Conservation (phyloP, 345 rosid species). For the Gossypium herbaceum region DNA sequence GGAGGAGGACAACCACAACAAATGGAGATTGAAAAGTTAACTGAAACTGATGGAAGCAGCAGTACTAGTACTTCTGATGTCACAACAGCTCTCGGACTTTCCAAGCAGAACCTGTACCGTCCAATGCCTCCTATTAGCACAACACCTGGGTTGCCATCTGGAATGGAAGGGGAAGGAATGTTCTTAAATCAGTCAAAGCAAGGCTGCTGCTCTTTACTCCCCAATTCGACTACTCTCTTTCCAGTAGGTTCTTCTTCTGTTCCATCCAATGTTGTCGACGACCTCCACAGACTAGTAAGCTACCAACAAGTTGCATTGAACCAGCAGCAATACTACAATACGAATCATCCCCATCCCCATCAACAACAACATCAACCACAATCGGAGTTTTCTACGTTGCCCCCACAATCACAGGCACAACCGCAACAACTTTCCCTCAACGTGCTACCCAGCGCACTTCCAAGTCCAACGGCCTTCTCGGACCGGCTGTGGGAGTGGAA, state of each 20-base stretch:
- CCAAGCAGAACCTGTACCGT: conserved; percentile 44
- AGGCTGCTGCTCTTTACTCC: conserved; percentile 18
- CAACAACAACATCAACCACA: conserved; percentile 18
- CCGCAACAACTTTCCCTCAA: conserved; percentile 39
- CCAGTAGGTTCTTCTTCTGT: conserved; percentile 19
- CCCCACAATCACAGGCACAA: conserved; percentile 30
- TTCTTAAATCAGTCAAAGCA: conserved; percentile 22
- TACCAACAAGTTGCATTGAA: conserved; percentile 44
- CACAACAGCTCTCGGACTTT: conserved; percentile 56
- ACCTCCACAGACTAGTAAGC: conserved; percentile 64
- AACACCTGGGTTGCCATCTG: conserved; percentile 25
- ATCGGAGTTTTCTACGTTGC: conserved; percentile 31
- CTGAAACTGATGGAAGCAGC: conserved; percentile 44
- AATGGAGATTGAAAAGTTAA: conserved; percentile 32
- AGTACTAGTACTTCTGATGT: conserved; percentile 50
- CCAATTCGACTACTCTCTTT: conserved; percentile 23
- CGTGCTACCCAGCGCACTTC: conserved; percentile 38
- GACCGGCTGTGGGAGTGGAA: conserved; percentile 87
- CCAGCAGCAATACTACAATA: conserved; percentile 36
- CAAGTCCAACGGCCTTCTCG: conserved; percentile 39
- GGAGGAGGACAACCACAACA: conserved; percentile 18
- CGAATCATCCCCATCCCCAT: conserved; percentile 27
- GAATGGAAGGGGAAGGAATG: conserved; percentile 29
- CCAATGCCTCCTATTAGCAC: conserved; percentile 30
- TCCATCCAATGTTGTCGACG: conserved; percentile 42